phyloP scores from a whole-genome alignment of 768 basidiomycete species.

The Pulveroboletus sp. region DNA sequence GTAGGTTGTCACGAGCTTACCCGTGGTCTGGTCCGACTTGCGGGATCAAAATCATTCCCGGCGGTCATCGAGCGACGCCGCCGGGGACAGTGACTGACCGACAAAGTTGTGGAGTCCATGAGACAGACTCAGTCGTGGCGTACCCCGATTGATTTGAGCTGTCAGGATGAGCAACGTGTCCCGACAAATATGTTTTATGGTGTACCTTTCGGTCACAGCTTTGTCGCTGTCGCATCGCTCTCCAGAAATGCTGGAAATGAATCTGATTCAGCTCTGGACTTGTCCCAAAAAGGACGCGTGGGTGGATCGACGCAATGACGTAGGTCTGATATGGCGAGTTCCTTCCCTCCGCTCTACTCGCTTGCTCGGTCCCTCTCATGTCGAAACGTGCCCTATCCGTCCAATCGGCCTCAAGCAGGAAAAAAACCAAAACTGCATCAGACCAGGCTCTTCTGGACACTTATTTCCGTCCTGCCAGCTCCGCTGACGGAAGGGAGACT shows the following conservation, averaged over 20 bases:
- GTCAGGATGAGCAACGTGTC: not conserved
- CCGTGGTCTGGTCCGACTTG: no score
- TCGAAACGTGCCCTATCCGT: slow-evolving; percentile 16
- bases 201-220: slow-evolving; percentile 3
- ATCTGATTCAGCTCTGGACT: not conserved
- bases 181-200: not conserved
- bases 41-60: slow-evolving; percentile 3
- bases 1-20: no score
- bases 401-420: slow-evolving; percentile 12
- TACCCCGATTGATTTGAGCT: slow-evolving; percentile 4
- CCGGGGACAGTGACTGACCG: slow-evolving; percentile 11
- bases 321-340: slow-evolving; percentile 15
- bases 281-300: slow-evolving; percentile 19
- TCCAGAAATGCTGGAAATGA: not conserved
- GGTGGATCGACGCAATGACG: slow-evolving; percentile 29
- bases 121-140: slow-evolving; percentile 16
- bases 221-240: slow-evolving; percentile 1
- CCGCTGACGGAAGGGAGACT: slow-evolving; percentile 12
- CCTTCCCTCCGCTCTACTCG: slow-evolving; percentile 12
- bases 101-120: slow-evolving; percentile 11
- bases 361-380: slow-evolving; percentile 16
- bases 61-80: slow-evolving; percentile 12
- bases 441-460: slow-evolving; percentile 22
- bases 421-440: slow-evolving; percentile 18
- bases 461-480: slow-evolving; percentile 23